Base-by-base conservation (phyloP, 495 filamentous ascomycete species). In the Neurospora sp. region DNA sequence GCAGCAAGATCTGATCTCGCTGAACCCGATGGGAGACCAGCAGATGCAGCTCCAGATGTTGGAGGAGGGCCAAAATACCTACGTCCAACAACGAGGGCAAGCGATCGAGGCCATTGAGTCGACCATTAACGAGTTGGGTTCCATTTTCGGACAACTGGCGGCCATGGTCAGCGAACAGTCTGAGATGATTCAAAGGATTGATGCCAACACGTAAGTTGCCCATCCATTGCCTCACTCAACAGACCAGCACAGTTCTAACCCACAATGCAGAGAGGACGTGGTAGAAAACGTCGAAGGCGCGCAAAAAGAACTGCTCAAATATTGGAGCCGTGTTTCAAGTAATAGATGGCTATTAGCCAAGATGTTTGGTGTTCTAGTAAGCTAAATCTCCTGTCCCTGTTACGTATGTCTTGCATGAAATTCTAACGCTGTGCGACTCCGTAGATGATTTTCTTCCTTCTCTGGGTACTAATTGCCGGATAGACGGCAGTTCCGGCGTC, bases 281-380 rank as follows among this genome's bases (percentile, higher is more conserved):
- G 96, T 99, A 40, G 94, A 97, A 77, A 98, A 99, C 78, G 96
- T 99, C 16, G 88, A 97, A 80, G 96, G 96, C 38, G 96, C 96
- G 12, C 96, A 99, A 79, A 88, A 94, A 53, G 96, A 99, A 83
- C 75, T 94, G 75, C 88, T 99, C 85, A 98, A 98, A 78, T 99
- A 98, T 83, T 99, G 96, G 96, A 91, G 88, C 12, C 87, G 94
- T 35, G 94, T 98, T 12, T 93, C 92, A 27, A 92, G 94, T 37
- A 99, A 98, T 85, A 87, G 96, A 77, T 98, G 96, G 96, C 83
- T 99, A 68, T 89, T 99, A 70, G 96, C 94, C 18, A 98, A 98
- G 88, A 99, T 99, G 96, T 97, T 99, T 88, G 96, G 96, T 71
- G 92, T 90, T 27, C 81, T 90, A 45, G 89, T 90, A 85, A 84